Conservation (phyloP, 495 filamentous ascomycete species). For the Tuber brumale region DNA sequence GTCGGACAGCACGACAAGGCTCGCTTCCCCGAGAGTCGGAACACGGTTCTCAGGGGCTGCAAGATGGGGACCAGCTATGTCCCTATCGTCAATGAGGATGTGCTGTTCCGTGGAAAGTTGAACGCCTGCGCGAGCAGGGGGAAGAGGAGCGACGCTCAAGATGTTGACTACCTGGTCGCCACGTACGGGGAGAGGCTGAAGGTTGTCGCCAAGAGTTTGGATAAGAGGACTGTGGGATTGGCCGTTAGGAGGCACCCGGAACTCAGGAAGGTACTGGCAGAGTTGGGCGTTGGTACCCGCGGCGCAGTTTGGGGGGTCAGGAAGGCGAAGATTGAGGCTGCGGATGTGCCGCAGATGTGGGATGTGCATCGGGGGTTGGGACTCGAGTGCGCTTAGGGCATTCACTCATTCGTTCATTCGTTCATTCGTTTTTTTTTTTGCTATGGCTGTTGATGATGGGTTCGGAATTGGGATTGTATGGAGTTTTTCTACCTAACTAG, state of each 20-base stretch:
- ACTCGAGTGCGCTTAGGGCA: constrained; percentile 17
- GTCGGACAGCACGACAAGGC: constrained; percentile 29
- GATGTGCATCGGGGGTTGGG: constrained; percentile 38
- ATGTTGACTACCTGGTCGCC: constrained; percentile 37
- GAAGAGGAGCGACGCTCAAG: constrained; percentile 36
- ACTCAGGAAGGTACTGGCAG: constrained; percentile 33
- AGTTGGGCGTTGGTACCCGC: constrained; percentile 31
- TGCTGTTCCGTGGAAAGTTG: constrained; percentile 38
- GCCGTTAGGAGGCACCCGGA: constrained; percentile 38
- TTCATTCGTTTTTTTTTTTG: constrained; percentile 2
- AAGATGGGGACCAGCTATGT: constrained; percentile 38
- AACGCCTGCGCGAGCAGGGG: constrained; percentile 36
- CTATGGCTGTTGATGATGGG: constrained; percentile 16
- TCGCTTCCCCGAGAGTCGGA: constrained; percentile 33
- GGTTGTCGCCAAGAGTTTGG: constrained; percentile 31
- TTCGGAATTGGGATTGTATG: not conserved
- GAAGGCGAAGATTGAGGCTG: constrained; percentile 26
- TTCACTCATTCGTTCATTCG: constrained; percentile 12
- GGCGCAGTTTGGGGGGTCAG: constrained; percentile 36
- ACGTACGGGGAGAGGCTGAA: constrained; percentile 33
- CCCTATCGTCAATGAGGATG: constrained; percentile 34
- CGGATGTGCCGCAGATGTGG: constrained; percentile 28
- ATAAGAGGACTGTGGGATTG: constrained; percentile 35
- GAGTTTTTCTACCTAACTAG: not conserved
- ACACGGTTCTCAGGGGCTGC: constrained; percentile 29